Percentiles rank a stretch among this genome's conserved stretches.
Evolutionary conservation across 495 filamentous ascomycete genomes (phyloP).

Genomic region (Entonaema liquescens): DNA sequence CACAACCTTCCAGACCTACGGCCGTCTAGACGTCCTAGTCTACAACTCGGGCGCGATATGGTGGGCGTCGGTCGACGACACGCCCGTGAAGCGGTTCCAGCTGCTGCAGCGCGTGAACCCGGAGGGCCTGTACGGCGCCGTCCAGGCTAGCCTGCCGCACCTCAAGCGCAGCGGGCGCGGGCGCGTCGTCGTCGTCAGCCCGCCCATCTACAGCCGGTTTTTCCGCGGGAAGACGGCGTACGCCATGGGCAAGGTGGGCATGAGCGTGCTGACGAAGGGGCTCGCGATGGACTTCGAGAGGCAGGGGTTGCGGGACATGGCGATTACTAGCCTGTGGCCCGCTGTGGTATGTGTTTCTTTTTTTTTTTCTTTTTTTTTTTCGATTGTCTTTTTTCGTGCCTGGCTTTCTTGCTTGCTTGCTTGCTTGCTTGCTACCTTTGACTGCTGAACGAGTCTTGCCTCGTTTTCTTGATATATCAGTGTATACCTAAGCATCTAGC

Average conservation of each 20-base stretch:
- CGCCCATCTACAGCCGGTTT: conserved; percentile 86
- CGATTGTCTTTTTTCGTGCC: background rate
- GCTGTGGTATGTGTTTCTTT: conserved; percentile 63
- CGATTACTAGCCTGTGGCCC: conserved; percentile 84
- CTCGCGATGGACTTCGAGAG: conserved; percentile 83
- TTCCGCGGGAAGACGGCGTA: conserved; percentile 89
- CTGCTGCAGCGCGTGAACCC: conserved; percentile 85
- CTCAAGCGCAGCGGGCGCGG: conserved; percentile 60
- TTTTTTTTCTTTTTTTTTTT: background rate
- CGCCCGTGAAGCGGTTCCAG: conserved; percentile 79
- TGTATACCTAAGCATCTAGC: conserved; percentile 5
- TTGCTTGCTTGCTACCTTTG: too few species aligned
- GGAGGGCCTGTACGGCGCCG: conserved; percentile 73
- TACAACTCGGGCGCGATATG: conserved; percentile 91
- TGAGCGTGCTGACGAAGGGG: conserved; percentile 83
- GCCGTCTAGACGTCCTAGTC: conserved; percentile 73
- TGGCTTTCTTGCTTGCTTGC: too few species aligned
- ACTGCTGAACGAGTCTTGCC: too few species aligned
- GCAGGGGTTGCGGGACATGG: conserved; percentile 72
- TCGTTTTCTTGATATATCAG: too few species aligned
- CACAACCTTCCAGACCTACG: conserved; percentile 55
- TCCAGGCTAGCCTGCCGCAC: conserved; percentile 73
- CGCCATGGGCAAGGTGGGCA: conserved; percentile 85
- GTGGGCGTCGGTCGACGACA: conserved; percentile 80
- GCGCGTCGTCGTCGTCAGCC: conserved; percentile 80